phyloP scores from a whole-genome alignment of 345 rosid species.

The Carallia pectinifolia region DNA sequence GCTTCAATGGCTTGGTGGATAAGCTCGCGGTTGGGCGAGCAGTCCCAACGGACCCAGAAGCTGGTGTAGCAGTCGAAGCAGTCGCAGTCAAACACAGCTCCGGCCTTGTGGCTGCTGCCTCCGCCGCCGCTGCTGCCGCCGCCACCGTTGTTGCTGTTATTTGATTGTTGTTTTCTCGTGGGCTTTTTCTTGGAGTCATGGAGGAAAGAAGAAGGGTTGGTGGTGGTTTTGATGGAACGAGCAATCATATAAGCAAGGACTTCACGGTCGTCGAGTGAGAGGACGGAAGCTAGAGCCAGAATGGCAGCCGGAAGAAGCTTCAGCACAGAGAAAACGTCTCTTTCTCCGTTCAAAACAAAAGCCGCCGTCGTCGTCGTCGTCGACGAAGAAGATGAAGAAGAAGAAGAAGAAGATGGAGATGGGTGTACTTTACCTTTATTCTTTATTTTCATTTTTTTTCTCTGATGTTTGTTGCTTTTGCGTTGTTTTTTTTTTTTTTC shows the following conservation, averaged over 20 bases:
- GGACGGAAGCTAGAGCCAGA: slow-evolving; percentile 59
- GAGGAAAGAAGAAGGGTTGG: slow-evolving; percentile 16
- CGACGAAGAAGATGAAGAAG: slow-evolving; percentile 15
- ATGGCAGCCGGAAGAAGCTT: slow-evolving; percentile 75
- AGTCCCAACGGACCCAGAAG: slow-evolving; percentile 94
- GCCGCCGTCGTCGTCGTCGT: neutral
- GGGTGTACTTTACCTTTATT: slow-evolving; percentile 87
- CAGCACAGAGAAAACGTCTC: slow-evolving; percentile 47
- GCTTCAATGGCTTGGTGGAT: slow-evolving; percentile 83
- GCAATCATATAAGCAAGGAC: slow-evolving; percentile 90
- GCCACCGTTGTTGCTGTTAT: neutral
- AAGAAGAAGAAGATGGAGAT: slow-evolving; percentile 44
- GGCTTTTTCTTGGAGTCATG: slow-evolving; percentile 35
- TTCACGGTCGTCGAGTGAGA: slow-evolving; percentile 67
- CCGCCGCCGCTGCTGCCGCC: too few relatives aligned
- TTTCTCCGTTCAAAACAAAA: slow-evolving; percentile 1
- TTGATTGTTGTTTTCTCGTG: slow-evolving; percentile 29
- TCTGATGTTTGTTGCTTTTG: too few relatives aligned
- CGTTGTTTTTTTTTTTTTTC: neutral
- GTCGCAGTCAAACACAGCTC: slow-evolving; percentile 63
- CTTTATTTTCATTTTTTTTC: slow-evolving; percentile 56
- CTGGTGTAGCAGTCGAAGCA: slow-evolving; percentile 86
- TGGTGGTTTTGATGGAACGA: slow-evolving; percentile 51
- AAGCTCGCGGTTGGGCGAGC: slow-evolving; percentile 76
- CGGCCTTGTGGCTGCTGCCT: slow-evolving; percentile 31